A percentile compares a stretch with the other conserved stretches of the same genome.
These are phyloP conservation scores for Prunus davidiana DNA, from an alignment of 306 rosid species.

Conservation along the genomic window DNA sequence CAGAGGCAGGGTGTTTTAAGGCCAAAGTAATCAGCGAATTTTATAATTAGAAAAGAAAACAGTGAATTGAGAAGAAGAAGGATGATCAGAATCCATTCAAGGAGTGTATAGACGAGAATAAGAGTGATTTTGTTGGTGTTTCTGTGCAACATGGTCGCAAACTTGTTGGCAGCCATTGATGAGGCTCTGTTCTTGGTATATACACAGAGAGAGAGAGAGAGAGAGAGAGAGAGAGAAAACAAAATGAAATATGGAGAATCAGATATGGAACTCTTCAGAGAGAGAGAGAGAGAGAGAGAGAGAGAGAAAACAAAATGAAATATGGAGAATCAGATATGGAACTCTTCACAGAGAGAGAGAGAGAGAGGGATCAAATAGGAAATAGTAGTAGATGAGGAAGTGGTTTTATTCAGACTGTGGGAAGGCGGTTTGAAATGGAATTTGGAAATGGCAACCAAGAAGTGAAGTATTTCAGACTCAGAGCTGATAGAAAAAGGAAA, in stretches of 20 bases:
- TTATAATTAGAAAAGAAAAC: constrained; percentile 70
- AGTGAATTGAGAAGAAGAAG: constrained; percentile 81
- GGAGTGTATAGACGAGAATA: constrained; percentile 69
- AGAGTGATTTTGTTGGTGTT: constrained; percentile 83
- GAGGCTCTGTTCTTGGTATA: constrained; percentile 44
- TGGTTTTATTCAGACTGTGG: constrained; percentile 44
- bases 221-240: constrained; percentile 23
- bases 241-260: not conserved
- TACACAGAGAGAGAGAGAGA: constrained; percentile 40
- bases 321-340: no score
- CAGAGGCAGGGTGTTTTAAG: constrained; percentile 82
- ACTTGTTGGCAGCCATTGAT: constrained; percentile 91
- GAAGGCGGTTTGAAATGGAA: constrained; percentile 37
- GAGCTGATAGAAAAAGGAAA: constrained; percentile 5
- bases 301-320: constrained; percentile 14
- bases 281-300: constrained; percentile 11
- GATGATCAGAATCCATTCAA: constrained; percentile 82
- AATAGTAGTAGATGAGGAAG: constrained; percentile 26
- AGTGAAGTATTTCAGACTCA: constrained; percentile 13
- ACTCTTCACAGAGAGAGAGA: not conserved
- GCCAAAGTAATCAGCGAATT: constrained; percentile 82
- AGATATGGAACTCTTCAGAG: no score
- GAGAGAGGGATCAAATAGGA: constrained; percentile 6
- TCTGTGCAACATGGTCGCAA: constrained; percentile 76
- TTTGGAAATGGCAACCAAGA: constrained; percentile 34